A percentile compares a stretch with the other conserved stretches of the same genome.
Conservation (phyloP, 2,329 filamentous ascomycete genomes). For the Monosporascus sp. region DNA sequence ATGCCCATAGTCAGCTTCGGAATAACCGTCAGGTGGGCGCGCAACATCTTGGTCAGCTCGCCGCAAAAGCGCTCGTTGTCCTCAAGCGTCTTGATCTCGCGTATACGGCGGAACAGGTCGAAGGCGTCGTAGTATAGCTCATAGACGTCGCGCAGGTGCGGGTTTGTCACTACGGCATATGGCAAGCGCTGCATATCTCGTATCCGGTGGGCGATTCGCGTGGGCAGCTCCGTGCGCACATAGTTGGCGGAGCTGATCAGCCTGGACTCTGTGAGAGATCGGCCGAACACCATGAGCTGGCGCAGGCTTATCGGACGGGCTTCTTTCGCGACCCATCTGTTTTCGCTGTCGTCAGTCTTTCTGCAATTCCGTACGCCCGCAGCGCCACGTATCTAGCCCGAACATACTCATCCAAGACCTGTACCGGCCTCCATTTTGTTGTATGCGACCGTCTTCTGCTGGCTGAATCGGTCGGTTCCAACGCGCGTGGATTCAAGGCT, state of each 20-base stretch:
- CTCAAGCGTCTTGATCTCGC: constrained; percentile 77
- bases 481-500: not conserved
- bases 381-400: not conserved
- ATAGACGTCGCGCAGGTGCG: constrained; percentile 90
- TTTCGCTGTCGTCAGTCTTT: constrained; percentile 11
- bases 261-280: constrained; percentile 83
- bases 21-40: constrained; percentile 88
- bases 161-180: constrained; percentile 94
- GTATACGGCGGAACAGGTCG: constrained; percentile 78
- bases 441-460: constrained; percentile 24
- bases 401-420: constrained; percentile 59
- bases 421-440: constrained; percentile 57
- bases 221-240: constrained; percentile 89
- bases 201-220: constrained; percentile 83
- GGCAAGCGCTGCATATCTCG: constrained; percentile 96
- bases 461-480: not conserved
- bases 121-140: constrained; percentile 97
- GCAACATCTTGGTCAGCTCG: constrained; percentile 71
- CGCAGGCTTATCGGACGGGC: constrained; percentile 93
- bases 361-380: not conserved
- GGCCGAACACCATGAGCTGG: constrained; percentile 95
- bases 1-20: constrained; percentile 93
- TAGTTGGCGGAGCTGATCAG: constrained; percentile 96
- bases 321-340: constrained; percentile 87
- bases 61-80: constrained; percentile 89